phyloP scores from a whole-genome alignment of 148 eudicot species.

The Vaccinium macrocarpon region DNA sequence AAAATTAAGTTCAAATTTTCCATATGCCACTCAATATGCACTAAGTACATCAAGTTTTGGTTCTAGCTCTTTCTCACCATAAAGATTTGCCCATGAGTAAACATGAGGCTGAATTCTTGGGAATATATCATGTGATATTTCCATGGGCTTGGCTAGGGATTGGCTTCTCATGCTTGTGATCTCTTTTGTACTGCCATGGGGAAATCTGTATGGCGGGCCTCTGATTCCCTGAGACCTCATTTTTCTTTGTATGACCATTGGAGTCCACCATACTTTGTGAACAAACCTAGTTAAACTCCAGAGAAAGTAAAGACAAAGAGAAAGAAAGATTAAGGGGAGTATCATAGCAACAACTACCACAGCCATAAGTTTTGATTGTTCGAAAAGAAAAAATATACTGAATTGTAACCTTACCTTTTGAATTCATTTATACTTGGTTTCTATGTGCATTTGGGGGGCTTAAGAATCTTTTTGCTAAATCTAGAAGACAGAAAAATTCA shows the following conservation, averaged over 20 bases:
- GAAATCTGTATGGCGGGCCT: constrained; percentile 40
- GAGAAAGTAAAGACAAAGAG: constrained; percentile 14
- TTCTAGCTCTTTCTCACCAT: constrained; percentile 9
- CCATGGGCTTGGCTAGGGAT: constrained; percentile 33
- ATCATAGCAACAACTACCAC: neutral
- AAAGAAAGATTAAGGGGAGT: constrained; percentile 6
- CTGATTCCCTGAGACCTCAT: constrained; percentile 39
- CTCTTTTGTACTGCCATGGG: constrained; percentile 43
- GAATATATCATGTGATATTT: constrained; percentile 37
- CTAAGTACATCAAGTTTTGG: neutral
- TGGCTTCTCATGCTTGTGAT: constrained; percentile 27
- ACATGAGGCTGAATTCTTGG: constrained; percentile 41
- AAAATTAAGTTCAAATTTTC: too few relatives aligned
- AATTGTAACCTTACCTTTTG: neutral
- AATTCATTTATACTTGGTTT: neutral
- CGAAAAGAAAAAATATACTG: neutral
- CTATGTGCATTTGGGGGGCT: neutral
- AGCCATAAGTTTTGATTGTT: constrained; percentile 13
- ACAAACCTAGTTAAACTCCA: constrained; percentile 19
- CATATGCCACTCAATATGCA: too few relatives aligned
- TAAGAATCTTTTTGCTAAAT: neutral
- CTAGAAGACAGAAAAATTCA: neutral
- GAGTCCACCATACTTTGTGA: constrained; percentile 35
- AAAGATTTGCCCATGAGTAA: constrained; percentile 29
- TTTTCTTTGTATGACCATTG: constrained; percentile 21